Base-by-base conservation (phyloP, 306 rosid genomes). In the Hippophae tibetana region DNA sequence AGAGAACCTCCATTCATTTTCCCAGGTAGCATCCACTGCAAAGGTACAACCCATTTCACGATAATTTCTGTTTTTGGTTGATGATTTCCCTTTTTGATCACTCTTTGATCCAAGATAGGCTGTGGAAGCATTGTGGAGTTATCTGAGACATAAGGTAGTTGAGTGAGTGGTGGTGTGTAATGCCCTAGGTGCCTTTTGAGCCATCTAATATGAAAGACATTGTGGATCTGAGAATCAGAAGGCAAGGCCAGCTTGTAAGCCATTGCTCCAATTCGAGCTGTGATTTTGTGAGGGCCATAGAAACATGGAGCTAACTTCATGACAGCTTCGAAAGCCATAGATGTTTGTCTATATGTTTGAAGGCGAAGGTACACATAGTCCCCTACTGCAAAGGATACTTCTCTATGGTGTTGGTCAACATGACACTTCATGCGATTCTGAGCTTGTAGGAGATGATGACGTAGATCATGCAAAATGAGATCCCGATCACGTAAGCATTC, bases 161-260 rank as follows among this genome's bases (percentile, higher is more conserved):
- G 6, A 2, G 9, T 5, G 8, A 57, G 12, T 18, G 3, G 3
- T 5, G 10, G 1, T 5, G 4, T 0, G 5, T 0, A 0, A 1
- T 0, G 47, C 9, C 47, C 27, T 0, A 55, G 7, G 3, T 56
- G 40, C 47, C 13, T 57, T 2, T n/a, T 11, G 1, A 57, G 5
- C 27, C 40, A 1, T 0, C 43, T 26, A 0, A 56, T 26, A 42
- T 57, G 47, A 3, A 42, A 57, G 0, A 57, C 13, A 41, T 40
- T 6, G 7, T 57, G 61, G 3, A 57, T 57, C 9, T 13, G 9
- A 6, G 61, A 10, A 6, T 6, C 5, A 9, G 1, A 0, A 31
- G 52, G 5, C 14, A 11, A 0, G 6, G 41, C 14, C 13, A 59
- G 5, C 1, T 6, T 0, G 10, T 59, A 59, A 0, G 63, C 63